phyloP scores from a whole-genome alignment of 2,329 filamentous ascomycete species.

The Elsinoe batatas region DNA sequence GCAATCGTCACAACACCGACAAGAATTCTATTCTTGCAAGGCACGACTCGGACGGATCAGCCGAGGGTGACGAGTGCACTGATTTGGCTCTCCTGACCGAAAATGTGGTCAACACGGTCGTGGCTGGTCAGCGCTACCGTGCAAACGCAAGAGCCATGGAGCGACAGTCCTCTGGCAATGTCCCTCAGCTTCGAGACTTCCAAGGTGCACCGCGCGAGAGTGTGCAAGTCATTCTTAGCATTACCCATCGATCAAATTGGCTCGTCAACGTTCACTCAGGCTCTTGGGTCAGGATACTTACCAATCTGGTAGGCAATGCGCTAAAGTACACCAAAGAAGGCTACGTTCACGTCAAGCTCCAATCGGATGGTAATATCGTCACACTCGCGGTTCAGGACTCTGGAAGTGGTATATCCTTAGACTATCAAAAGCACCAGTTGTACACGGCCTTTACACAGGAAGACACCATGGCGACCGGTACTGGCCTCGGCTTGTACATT shows the following conservation, averaged over 20 bases:
- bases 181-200: neutral
- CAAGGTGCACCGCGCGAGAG: neutral
- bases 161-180: neutral
- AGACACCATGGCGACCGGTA: constrained; percentile 25
- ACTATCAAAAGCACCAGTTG: constrained; percentile 24
- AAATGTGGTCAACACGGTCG: constrained; percentile 15
- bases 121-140: constrained; percentile 14
- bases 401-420: constrained; percentile 26
- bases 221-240: constrained; percentile 34
- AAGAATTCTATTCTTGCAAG: neutral
- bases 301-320: constrained; percentile 40
- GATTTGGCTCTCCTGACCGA: constrained; percentile 23
- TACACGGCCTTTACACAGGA: constrained; percentile 29
- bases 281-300: constrained; percentile 37
- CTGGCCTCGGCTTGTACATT: constrained; percentile 28
- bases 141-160: neutral
- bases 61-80: constrained; percentile 14
- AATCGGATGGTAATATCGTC: neutral
- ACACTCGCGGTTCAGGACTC: constrained; percentile 20
- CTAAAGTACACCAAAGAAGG: constrained; percentile 37
- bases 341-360: constrained; percentile 25
- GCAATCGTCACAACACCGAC: constrained; percentile 15
- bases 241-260: constrained; percentile 30
- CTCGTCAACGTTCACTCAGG: constrained; percentile 33
- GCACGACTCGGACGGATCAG: constrained; percentile 14